Evolutionary conservation across 2,329 filamentous ascomycete genomes (phyloP), one percentile per base, ranked within the genome.

Genomic region (Fusarium tricinctum): DNA sequence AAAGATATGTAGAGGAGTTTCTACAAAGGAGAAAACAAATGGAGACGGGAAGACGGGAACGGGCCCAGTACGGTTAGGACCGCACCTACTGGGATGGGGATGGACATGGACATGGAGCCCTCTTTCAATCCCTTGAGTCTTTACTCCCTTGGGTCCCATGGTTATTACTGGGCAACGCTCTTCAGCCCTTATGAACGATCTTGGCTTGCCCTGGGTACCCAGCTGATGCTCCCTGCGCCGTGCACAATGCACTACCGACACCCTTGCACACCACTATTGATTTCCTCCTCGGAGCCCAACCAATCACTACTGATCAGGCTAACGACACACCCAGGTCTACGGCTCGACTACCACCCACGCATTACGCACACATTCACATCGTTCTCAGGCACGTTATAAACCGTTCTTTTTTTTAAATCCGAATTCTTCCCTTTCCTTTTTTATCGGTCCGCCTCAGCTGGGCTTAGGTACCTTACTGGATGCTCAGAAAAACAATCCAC

Each of bases 31-130:
- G 68, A 64, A 60, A 69, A 64, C 59, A 71, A 58, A 69, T 64
- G 70, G 70, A 69, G 70, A 73, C 70, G 72, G 72, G 70, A 74
- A 61, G 70, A 58, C 72, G 72, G 72, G 72, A 74, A 61, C 64
- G 70, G 70, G 58, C 57, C 68, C 56, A 72, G 68, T 62, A 71
- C 72, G 70, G 72, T 72, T 74, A 64, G 72, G 60, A 72, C 70
- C 72, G 72, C 72, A 60, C 66, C 51, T 58, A 56, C 62, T 63
- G 48, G 63, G 68, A 48, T 32, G 35, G 17, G 9, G 15, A 38
- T 43, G 28, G 42, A 49, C 65, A 48, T 32, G 35, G 17, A n/a
- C 2, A 38, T 43, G 28, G 42, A 49, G 26, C 47, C 59, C 39
- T 58, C 46, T 43, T 46, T 39, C 35, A 57, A 49, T 71, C 60